phyloP scores from a whole-genome alignment of 2,329 filamentous ascomycete genomes.

The Diaporthe sp. region DNA sequence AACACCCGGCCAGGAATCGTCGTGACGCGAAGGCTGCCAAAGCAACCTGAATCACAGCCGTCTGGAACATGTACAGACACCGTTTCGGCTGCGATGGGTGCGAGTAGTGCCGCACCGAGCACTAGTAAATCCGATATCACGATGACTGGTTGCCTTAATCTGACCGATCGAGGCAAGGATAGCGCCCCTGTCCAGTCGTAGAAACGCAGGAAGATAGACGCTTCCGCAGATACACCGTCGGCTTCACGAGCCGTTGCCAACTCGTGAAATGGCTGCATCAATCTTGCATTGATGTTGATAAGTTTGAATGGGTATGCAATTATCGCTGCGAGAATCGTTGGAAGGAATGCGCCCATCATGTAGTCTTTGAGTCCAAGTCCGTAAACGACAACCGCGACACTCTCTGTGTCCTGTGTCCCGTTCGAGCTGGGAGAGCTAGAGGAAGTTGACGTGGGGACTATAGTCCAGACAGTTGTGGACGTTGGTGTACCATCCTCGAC shows the following conservation, averaged over 20 bases:
- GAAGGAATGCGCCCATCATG: conserved; percentile 30
- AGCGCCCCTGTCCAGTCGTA: conserved; percentile 14
- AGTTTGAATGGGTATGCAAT: conserved; percentile 28
- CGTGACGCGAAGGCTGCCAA: conserved; percentile 20
- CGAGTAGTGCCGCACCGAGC: conserved; percentile 23
- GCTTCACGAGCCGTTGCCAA: background rate
- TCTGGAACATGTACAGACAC: conserved; percentile 18
- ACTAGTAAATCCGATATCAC: conserved; percentile 30
- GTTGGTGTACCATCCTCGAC: background rate
- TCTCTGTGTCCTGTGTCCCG: background rate
- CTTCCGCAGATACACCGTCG: background rate
- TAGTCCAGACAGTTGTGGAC: background rate
- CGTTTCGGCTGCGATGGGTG: conserved; percentile 27
- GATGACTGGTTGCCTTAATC: conserved; percentile 15
- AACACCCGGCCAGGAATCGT: conserved; percentile 10
- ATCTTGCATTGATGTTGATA: conserved; percentile 33
- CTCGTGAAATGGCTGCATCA: conserved; percentile 34
- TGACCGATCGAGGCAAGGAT: conserved; percentile 13
- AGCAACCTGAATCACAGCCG: background rate
- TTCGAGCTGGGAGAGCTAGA: background rate
- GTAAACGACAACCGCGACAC: background rate
- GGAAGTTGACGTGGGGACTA: background rate
- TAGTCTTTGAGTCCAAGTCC: conserved; percentile 16
- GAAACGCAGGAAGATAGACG: conserved; percentile 27
- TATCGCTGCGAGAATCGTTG: conserved; percentile 30